Conservation (phyloP, 805 yeast species). For the Naumovozyma castellii region DNA sequence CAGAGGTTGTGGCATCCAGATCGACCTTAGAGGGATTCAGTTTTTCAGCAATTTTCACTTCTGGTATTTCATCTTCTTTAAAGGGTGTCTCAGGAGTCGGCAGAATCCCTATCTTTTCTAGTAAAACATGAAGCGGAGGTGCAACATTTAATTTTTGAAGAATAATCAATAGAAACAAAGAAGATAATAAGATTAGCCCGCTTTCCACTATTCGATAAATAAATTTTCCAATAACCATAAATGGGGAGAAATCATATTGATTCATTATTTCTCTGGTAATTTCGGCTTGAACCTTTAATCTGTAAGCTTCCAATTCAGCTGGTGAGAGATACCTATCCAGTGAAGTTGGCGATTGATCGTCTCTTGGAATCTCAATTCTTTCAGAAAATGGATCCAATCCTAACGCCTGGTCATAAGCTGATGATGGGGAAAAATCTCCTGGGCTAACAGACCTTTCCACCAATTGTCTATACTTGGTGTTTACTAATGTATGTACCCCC, state of each 20-base stretch:
- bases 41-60: not conserved
- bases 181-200: conserved; percentile 29
- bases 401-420: conserved; percentile 12
- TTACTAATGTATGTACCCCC: conserved; percentile 39
- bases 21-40: too few relatives aligned
- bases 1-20: not conserved
- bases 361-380: not conserved
- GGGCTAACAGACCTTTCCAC: conserved; percentile 5
- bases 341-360: conserved; percentile 6
- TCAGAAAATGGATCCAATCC: conserved; percentile 20
- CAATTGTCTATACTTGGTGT: conserved; percentile 11
- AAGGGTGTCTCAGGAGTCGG: conserved; percentile 5
- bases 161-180: conserved; percentile 22
- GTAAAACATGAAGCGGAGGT: conserved; percentile 26
- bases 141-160: conserved; percentile 26
- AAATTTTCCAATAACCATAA: conserved; percentile 22
- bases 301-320: conserved; percentile 18
- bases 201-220: conserved; percentile 33
- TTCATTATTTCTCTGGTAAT: conserved; percentile 17
- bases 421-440: not conserved
- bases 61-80: not conserved
- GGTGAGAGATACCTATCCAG: conserved; percentile 22
- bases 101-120: conserved; percentile 29
- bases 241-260: conserved; percentile 9
- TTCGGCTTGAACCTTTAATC: conserved; percentile 20